Evolutionary conservation across 495 filamentous ascomycete genomes (phyloP).

Genomic region (Chaetomium cochliodes): DNA sequence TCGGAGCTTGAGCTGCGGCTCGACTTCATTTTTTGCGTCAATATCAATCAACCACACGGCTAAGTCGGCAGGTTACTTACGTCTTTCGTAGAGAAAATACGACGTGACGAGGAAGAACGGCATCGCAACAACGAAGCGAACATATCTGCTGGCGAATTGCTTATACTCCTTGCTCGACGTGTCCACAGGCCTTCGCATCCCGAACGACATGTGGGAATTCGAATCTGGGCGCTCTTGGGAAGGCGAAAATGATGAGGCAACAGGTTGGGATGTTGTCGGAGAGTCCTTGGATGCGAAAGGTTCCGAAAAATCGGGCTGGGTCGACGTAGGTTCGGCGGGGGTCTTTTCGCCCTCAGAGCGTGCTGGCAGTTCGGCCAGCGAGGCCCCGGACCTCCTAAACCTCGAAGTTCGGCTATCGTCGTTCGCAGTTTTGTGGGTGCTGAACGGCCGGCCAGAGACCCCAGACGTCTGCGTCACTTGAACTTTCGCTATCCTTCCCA

Average conservation of each 20-base stretch:
- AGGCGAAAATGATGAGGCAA: not conserved
- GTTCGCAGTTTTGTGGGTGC: not conserved
- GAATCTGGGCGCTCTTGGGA: not conserved
- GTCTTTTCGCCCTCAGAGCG: not conserved
- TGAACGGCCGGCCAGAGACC: not conserved
- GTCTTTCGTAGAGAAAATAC: conserved; percentile 44
- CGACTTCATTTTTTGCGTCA: not conserved
- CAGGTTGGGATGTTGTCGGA: not conserved
- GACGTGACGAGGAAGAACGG: conserved; percentile 49
- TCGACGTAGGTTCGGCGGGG: not conserved
- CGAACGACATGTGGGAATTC: not conserved
- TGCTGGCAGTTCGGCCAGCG: not conserved
- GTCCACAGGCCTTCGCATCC: conserved; percentile 29
- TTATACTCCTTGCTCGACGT: conserved; percentile 43
- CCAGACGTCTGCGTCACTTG: not conserved
- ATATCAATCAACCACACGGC: conserved; percentile 10
- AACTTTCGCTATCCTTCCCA: not conserved
- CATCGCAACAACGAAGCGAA: conserved; percentile 43
- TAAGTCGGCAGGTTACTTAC: conserved; percentile 29
- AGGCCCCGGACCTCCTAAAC: not conserved
- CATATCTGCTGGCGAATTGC: conserved; percentile 39
- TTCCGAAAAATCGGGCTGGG: not conserved
- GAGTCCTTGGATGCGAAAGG: not conserved
- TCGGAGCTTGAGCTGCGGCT: not conserved
- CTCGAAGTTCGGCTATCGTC: not conserved